Evolutionary conservation across 768 basidiomycete genomes (phyloP).

Genomic region (Pulveroboletus sp.): DNA sequence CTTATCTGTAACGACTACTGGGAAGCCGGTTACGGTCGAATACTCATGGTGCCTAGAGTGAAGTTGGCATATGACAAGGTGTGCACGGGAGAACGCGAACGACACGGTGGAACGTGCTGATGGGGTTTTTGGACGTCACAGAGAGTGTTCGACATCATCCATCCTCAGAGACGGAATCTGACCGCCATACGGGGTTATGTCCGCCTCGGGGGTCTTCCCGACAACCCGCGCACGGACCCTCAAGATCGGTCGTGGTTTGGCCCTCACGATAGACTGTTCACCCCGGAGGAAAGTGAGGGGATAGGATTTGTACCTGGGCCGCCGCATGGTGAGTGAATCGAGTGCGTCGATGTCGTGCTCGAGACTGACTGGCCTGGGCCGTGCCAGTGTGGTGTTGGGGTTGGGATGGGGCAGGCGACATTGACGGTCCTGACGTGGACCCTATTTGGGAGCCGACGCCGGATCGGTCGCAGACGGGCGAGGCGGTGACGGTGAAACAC

Average conservation of each 20-base stretch:
- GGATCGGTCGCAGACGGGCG: constrained; percentile 50
- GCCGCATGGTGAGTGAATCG: constrained; percentile 56
- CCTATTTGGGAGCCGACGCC: constrained; percentile 93
- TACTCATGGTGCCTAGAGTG: constrained; percentile 96
- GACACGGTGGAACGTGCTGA: not conserved
- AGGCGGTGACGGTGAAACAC: constrained; percentile 69
- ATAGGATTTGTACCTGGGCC: constrained; percentile 80
- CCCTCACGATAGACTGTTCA: constrained; percentile 92
- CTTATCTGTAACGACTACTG: constrained; percentile 99
- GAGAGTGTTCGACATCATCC: constrained; percentile 94
- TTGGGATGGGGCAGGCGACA: constrained; percentile 97
- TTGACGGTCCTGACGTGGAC: constrained; percentile 96
- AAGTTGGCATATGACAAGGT: constrained; percentile 94
- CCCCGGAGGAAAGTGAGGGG: constrained; percentile 76
- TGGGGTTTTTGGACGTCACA: constrained; percentile 28
- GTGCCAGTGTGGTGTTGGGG: constrained; percentile 97
- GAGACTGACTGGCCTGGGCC: constrained; percentile 4
- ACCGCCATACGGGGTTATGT: constrained; percentile 94
- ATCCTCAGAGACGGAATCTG: constrained; percentile 84
- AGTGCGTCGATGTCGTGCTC: not conserved
- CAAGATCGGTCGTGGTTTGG: constrained; percentile 99
- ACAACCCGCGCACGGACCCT: constrained; percentile 94
- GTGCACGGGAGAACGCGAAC: constrained; percentile 18
- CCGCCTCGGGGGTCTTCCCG: constrained; percentile 92
- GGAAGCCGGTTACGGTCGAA: constrained; percentile 91